phyloP scores from a whole-genome alignment of 129 eudicot genomes.

The Flaveria ramosissima region DNA sequence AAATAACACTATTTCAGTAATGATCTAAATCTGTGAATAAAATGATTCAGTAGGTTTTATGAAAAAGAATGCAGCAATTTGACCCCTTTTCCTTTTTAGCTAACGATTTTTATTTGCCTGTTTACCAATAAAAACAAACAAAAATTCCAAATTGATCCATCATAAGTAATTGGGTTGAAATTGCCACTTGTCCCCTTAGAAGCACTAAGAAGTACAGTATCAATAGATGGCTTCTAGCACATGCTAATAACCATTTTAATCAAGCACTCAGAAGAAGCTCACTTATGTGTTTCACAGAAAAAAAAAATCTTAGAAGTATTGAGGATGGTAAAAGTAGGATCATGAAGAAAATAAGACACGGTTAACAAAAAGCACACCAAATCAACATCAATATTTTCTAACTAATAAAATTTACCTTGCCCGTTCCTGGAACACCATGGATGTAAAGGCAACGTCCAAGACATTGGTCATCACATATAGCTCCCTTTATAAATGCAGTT shows the following conservation, averaged over 20 bases:
- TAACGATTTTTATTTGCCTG: not conserved
- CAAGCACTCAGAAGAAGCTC: slow-evolving; percentile 2
- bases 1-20: not conserved
- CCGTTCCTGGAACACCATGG: slow-evolving; percentile 99
- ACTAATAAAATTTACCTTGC: slow-evolving; percentile 57
- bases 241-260: slow-evolving; percentile 5
- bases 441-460: slow-evolving; percentile 96
- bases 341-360: not conserved
- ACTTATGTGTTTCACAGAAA: slow-evolving; percentile 1
- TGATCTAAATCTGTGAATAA: not conserved
- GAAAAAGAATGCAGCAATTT: not conserved
- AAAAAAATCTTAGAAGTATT: not conserved
- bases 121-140: not conserved
- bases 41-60: not conserved
- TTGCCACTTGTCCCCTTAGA: not conserved
- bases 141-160: not conserved
- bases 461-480: slow-evolving; percentile 94
- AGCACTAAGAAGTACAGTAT: slow-evolving; percentile 6
- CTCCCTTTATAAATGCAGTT: slow-evolving; percentile 79
- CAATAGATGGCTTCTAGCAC: not conserved
- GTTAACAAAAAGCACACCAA: slow-evolving; percentile 5
- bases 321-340: not conserved
- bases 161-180: not conserved
- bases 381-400: not conserved
- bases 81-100: not conserved